These are phyloP conservation scores for Otatea glauca DNA, from an alignment of 176 grass and related monocot species.

Conservation along the genomic window DNA sequence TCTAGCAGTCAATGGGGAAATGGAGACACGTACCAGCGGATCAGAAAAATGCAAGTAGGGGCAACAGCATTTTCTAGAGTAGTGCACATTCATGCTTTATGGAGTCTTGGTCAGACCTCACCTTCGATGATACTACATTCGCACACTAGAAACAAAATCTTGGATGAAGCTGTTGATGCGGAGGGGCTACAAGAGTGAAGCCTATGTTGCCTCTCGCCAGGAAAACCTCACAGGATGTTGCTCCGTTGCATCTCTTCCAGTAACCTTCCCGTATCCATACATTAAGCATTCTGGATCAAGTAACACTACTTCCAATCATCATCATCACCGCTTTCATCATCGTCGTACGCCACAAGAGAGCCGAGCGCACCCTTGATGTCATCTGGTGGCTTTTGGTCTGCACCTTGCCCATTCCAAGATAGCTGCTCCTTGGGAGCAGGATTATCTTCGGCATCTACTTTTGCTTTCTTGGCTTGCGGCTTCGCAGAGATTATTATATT, in stretches of 20 bases:
- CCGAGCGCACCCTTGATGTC: slow-evolving; percentile 31
- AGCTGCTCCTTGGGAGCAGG: slow-evolving; percentile 19
- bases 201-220: background rate
- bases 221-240: background rate
- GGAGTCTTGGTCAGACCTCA: background rate
- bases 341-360: slow-evolving; percentile 66
- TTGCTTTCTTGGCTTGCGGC: slow-evolving; percentile 87
- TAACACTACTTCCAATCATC: background rate
- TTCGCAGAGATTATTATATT: slow-evolving; percentile 87
- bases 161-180: background rate
- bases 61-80: background rate
- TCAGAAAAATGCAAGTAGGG: background rate
- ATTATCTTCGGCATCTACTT: slow-evolving; percentile 41
- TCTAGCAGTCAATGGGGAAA: background rate
- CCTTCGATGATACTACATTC: too few species aligned
- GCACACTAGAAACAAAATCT: background rate
- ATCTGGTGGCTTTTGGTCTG: slow-evolving; percentile 34
- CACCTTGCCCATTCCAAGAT: slow-evolving; percentile 38
- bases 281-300: background rate
- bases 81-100: background rate
- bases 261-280: background rate
- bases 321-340: slow-evolving; percentile 65
- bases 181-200: background rate
- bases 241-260: background rate
- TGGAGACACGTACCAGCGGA: background rate